Evolutionary conservation across 2,329 filamentous ascomycete genomes (phyloP).

Genomic region (Achaetomium macrosporum): DNA sequence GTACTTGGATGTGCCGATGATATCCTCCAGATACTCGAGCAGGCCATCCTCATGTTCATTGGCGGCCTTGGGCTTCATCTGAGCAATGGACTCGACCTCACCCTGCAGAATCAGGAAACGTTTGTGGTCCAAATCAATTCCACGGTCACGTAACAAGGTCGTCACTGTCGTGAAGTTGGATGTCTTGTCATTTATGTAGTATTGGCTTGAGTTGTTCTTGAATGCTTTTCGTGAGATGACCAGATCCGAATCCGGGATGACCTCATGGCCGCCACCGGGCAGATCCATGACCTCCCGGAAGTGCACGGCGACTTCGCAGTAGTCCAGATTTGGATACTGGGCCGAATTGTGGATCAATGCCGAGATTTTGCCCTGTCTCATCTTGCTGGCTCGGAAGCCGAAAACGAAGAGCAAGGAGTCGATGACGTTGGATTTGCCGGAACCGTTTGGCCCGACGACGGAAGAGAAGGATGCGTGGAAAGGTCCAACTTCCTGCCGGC

Average conservation of each 20-base stretch:
- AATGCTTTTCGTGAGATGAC: slow-evolving; percentile 89
- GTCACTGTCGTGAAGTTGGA: slow-evolving; percentile 93
- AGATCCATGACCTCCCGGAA: slow-evolving; percentile 93
- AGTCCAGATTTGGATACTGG: slow-evolving; percentile 73
- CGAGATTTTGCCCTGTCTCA: slow-evolving; percentile 97
- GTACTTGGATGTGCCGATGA: slow-evolving; percentile 98
- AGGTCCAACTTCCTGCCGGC: slow-evolving; percentile 87
- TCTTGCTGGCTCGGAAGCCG: slow-evolving; percentile 97
- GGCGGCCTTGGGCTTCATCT: slow-evolving; percentile 96
- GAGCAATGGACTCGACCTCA: slow-evolving; percentile 96
- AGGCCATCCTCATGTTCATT: slow-evolving; percentile 96
- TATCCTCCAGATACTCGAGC: slow-evolving; percentile 94
- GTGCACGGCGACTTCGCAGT: slow-evolving; percentile 93
- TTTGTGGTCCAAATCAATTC: slow-evolving; percentile 95
- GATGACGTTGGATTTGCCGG: slow-evolving; percentile 98
- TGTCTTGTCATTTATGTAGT: slow-evolving; percentile 86
- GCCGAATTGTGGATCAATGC: slow-evolving; percentile 97
- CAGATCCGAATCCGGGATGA: slow-evolving; percentile 77
- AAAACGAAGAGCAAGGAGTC: slow-evolving; percentile 98
- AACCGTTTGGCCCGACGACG: slow-evolving; percentile 95
- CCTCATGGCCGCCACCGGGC: slow-evolving; percentile 65
- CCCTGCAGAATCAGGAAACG: slow-evolving; percentile 95
- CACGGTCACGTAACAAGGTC: slow-evolving; percentile 75
- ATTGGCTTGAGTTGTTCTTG: slow-evolving; percentile 97
- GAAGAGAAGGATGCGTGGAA: slow-evolving; percentile 98